phyloP scores from a whole-genome alignment of 345 rosid species.

The Luvunga scandens region DNA sequence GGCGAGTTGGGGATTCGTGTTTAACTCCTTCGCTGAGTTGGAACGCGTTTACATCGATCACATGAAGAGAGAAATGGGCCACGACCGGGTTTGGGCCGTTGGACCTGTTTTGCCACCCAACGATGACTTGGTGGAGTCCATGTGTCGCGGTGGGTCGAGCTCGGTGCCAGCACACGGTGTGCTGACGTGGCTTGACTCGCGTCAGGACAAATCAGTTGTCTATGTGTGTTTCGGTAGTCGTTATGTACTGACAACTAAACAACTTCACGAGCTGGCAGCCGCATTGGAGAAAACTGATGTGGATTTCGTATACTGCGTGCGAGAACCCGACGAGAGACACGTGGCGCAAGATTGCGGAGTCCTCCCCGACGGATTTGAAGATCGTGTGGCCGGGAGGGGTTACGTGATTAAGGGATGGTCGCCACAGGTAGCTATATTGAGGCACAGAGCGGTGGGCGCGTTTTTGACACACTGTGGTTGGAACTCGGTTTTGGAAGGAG shows the following conservation, averaged over 20 bases:
- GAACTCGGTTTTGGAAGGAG: conserved; percentile 27
- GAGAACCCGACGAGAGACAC: background rate
- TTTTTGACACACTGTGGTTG: conserved; percentile 21
- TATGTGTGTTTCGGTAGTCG: conserved; percentile 24
- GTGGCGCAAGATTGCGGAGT: background rate
- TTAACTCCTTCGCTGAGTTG: conserved; percentile 51
- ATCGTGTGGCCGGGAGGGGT: conserved; percentile 16
- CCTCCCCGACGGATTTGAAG: conserved; percentile 5
- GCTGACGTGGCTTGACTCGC: conserved; percentile 19
- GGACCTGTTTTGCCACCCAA: conserved; percentile 30
- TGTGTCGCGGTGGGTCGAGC: conserved; percentile 27
- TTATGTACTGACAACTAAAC: background rate
- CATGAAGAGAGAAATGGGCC: conserved; percentile 26
- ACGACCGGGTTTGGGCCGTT: conserved; percentile 40
- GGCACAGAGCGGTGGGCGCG: conserved; percentile 17
- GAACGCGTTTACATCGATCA: conserved; percentile 44
- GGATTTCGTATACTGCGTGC: conserved; percentile 2
- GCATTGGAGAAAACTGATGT: conserved; percentile 19
- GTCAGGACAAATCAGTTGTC: conserved; percentile 4
- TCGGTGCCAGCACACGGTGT: conserved; percentile 1
- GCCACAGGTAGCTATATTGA: conserved; percentile 16
- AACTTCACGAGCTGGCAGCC: conserved; percentile 8
- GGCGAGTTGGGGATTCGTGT: conserved; percentile 50
- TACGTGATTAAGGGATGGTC: conserved; percentile 19
- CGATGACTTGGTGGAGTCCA: background rate